Evolutionary conservation across 805 yeast genomes (phyloP), one percentile per base, ranked within the genome.

Genomic region (Zygoascus bituminiphila): DNA sequence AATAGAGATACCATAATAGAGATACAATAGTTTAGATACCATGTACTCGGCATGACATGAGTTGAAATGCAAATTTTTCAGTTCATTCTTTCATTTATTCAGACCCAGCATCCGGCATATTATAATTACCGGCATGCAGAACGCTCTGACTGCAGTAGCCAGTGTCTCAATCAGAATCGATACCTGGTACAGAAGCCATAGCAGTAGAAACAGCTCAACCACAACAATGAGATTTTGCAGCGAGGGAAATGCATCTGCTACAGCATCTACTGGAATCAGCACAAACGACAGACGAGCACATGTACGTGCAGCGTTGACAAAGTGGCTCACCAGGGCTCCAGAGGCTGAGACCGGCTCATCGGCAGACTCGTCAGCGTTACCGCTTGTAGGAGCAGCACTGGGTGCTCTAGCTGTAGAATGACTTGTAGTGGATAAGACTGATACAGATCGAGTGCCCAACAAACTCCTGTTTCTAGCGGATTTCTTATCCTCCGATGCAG

Each of bases 151-250:
- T 4, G 58, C 56, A 12, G 57, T 54, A 17, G 62, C 54, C 26
- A 56, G 23, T 6, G 60, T 59, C 41, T 59, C 61, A 23, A 60
- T 46, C 10, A 61, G 42, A n/a, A 60, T 57, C 5, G 61, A 58
- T 7, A 60, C 52, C 44, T 60, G 62, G 53, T 60, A 61, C 42
- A 61, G 47, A n/a, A 60, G 47, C 58, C 61, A 60, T 52, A 58
- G 50, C 6, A 59, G 50, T 24, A 58, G 45, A 9, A 55, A 21
- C 15, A 58, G 52, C 46, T 61, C 65, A 17, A 53, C 54, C 2
- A 55, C 48, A 9, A 61, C 61, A 12, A 61, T 57, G 3, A 51
- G 45, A 21, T 50, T 52, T 42, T 53, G 55, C 20, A 53, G 42
- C 14, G 52, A 36, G 1, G 64, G 64, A 20, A 52, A 52, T 4